These are phyloP conservation scores for Vigna trinervia DNA, from an alignment of 306 rosid genomes.

Conservation along the genomic window DNA sequence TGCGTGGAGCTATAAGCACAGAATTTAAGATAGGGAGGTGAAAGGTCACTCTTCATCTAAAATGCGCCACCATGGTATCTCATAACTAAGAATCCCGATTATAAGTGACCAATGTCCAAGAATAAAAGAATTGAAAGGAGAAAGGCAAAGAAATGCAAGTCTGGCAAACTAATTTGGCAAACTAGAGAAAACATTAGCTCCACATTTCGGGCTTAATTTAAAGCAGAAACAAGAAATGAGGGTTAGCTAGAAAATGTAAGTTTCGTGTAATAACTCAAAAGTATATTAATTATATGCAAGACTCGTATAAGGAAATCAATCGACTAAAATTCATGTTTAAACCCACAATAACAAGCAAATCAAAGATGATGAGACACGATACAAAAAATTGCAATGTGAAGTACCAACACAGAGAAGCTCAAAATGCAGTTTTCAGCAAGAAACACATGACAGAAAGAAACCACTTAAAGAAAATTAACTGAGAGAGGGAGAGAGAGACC, in stretches of 20 bases:
- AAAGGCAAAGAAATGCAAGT: slow-evolving; percentile 14
- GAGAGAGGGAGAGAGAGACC: slow-evolving; percentile 45
- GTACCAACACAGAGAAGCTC: slow-evolving; percentile 15
- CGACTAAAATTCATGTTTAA: slow-evolving; percentile 5
- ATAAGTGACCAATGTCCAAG: not conserved
- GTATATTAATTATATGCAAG: slow-evolving; percentile 7
- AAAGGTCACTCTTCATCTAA: not conserved
- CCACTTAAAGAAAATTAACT: not conserved
- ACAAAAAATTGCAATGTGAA: slow-evolving; percentile 12
- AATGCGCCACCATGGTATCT: slow-evolving; percentile 13
- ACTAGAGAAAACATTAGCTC: not conserved
- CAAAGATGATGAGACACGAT: not conserved
- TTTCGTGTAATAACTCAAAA: slow-evolving; percentile 29
- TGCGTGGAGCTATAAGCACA: not conserved
- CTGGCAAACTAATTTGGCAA: not conserved
- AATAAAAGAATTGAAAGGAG: not conserved
- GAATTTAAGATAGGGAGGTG: not conserved
- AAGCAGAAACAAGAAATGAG: slow-evolving; percentile 24
- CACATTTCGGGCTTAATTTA: not conserved
- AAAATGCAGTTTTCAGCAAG: slow-evolving; percentile 34
- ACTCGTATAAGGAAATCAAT: not conserved
- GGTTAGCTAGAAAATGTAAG: slow-evolving; percentile 33
- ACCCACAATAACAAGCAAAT: slow-evolving; percentile 13
- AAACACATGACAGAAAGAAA: not conserved
- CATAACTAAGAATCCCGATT: slow-evolving; percentile 18